phyloP scores from a whole-genome alignment of 73 alveolate species.

The Paramecium octaurelia region DNA sequence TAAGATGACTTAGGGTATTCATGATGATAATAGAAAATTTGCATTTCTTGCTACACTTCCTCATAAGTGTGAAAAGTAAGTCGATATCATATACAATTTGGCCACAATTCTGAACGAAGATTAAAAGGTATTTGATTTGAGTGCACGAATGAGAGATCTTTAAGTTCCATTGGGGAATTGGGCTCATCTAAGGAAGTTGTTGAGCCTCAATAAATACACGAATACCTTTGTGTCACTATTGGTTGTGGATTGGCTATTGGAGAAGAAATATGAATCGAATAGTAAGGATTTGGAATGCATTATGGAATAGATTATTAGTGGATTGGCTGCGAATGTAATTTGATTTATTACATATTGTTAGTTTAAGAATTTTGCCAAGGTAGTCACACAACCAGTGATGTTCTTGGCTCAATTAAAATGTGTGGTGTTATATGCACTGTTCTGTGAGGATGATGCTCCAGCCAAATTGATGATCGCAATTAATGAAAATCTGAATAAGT shows the following conservation, averaged over 20 bases:
- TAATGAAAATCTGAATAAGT: background rate
- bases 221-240: background rate
- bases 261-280: background rate
- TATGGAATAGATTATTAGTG: background rate
- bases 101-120: background rate
- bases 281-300: background rate
- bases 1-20: background rate
- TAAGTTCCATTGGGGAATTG: background rate
- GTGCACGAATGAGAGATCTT: background rate
- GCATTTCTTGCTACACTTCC: background rate
- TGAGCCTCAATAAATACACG: background rate
- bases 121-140: background rate
- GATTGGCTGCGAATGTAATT: background rate
- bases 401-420: constrained; percentile 10
- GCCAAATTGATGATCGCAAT: background rate
- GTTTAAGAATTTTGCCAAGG: constrained; percentile 42
- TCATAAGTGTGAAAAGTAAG: background rate
- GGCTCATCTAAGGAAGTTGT: background rate
- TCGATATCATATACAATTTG: background rate
- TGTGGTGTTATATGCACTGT: background rate
- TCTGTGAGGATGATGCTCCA: constrained; percentile 45
- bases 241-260: background rate
- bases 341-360: background rate
- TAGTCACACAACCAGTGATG: constrained; percentile 19
- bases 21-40: background rate